Base-by-base conservation (phyloP, 148 eudicot species). In the Cornus suecica region DNA sequence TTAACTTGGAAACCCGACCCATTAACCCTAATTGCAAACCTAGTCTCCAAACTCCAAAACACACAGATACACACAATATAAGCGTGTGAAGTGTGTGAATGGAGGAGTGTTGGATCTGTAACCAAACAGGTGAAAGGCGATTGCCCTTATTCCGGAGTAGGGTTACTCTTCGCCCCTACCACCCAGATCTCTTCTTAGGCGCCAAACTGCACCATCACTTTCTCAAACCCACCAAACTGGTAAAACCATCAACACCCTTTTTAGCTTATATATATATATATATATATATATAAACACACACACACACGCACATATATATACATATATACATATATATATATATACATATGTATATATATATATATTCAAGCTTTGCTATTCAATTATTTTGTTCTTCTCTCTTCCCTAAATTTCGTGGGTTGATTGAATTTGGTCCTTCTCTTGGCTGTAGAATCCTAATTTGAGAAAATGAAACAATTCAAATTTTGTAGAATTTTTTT, bases 141-240 rank as follows among this genome's bases (percentile, higher is more conserved):
- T n/a, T 28, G 68, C 62, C 72, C 76, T 54, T 80, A 80, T 75
- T 71, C 83, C 74, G 83, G 83, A 80, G 32, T 80, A 75, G 83
- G 79, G 83, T 75, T 75, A 32, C 83, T 65, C 79, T 64, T 70
- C 68, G 24, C 83, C 83, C 83, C 79, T 15, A 22, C 56, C n/a
- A n/a, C n/a, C n/a, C 71, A 41, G 54, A 69, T 69, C 71, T 68
- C 71, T 69, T 69, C 72, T 32, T 71, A 54, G 30, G 79, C 83
- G 41, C 83, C 68, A 66, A 75, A 69, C 62, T 62, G 25, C 41
- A 78, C 22, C 71, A 34, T 70, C 58, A 24, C 0, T 32, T 41
- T 70, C 74, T 70, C 60, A 30, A 62, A 63, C 24, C 68, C 2
- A 34, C 68, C 2, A 73, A 30, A 64, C 1, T 15, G 32, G 76